Base-by-base conservation (phyloP, 495 filamentous ascomycete genomes). In the Parathielavia appendiculata region DNA sequence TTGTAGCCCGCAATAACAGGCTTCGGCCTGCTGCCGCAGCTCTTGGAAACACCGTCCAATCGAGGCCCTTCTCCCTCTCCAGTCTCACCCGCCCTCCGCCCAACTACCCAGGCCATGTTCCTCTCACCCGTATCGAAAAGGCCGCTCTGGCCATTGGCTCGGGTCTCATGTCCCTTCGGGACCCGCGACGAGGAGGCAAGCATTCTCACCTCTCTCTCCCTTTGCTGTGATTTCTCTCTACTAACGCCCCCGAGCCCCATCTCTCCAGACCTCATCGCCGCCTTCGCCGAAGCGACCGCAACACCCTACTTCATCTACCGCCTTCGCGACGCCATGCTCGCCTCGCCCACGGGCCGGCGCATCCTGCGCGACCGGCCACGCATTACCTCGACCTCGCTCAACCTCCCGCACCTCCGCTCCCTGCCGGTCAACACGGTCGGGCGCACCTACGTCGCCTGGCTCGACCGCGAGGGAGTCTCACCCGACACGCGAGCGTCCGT, bases 241-340 rank as follows among this genome's bases (percentile, higher is more conserved):
- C 51, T 47, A 58, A 49, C 32, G 17, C 41, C 38, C 2, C 36
- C 61, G 3, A 61, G 23, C 59, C 46, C 52, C 32, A 17, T 35
- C 14, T 23, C 46, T 5, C 5, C 54, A 92, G 93, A 98, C 76
- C 83, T 98, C 49, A 96, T 98, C 61, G 95, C 93, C 22, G 81
- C 91, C 23, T 85, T 95, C 16, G 95, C 91, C 67, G 93, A 98
- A 79, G 83, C 91, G 39, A 97, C 92, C 5, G 89, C 91, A 51
- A 89, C 91, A 35, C 93, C 95, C 30, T 96, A 90, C 78, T 97
- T 97, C 76, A 91, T 97, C 71, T 83, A 88, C 76, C 88, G 89
- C 51, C 89, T 99, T 14, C 90, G 90, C 56, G 81, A 92, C 65
- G 90, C 84, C 43, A 98, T 98, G 93, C 89, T 97, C 52, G 72